These are phyloP conservation scores for Aethionema arabicum DNA, from an alignment of 345 rosid species.

Conservation along the genomic window DNA sequence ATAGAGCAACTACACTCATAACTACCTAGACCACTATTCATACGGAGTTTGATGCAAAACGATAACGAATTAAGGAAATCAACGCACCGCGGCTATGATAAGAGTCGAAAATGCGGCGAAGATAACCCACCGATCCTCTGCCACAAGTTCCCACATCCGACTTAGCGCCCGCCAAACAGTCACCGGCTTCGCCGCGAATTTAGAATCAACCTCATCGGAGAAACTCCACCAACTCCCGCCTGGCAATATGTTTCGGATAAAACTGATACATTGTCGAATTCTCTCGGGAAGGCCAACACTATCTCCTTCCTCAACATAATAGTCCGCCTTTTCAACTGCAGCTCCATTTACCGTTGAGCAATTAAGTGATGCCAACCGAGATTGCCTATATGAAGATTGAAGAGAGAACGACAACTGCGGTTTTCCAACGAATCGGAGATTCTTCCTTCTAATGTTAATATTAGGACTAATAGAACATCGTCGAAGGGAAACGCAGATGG, in stretches of 20 bases:
- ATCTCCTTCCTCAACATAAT: conserved; percentile 40
- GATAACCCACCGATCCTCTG: conserved; percentile 85
- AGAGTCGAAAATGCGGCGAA: conserved; percentile 78
- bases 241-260: conserved; percentile 61
- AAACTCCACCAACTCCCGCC: conserved; percentile 97
- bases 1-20: neutral
- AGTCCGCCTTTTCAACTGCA: conserved; percentile 39
- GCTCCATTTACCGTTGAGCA: conserved; percentile 66
- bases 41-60: conserved; percentile 1
- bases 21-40: conserved; percentile 4
- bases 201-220: conserved; percentile 64
- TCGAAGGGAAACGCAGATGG: conserved; percentile 37
- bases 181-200: conserved; percentile 69
- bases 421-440: conserved; percentile 30
- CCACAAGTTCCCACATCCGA: conserved; percentile 88
- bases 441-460: conserved; percentile 22
- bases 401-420: conserved; percentile 22
- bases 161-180: conserved; percentile 78
- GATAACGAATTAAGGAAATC: neutral
- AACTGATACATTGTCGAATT: conserved; percentile 49
- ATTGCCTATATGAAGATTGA: conserved; percentile 9
- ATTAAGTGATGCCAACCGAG: conserved; percentile 32
- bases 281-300: conserved; percentile 43
- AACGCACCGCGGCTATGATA: conserved; percentile 72
- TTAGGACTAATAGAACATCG: conserved; percentile 6